phyloP scores from a whole-genome alignment of 2,329 filamentous ascomycete genomes.

The Phoma sp. region DNA sequence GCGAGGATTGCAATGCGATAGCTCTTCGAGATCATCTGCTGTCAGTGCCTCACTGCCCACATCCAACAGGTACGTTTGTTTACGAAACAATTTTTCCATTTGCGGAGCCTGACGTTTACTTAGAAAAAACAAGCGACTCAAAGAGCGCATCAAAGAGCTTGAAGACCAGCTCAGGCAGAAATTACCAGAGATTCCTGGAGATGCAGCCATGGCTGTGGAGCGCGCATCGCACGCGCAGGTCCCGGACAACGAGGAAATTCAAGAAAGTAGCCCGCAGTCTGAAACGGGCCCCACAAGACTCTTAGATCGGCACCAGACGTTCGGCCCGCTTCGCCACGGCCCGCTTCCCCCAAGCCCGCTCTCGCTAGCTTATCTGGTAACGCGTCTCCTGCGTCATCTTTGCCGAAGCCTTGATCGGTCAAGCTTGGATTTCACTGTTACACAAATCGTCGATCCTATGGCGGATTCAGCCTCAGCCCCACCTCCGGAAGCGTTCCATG shows the following conservation, averaged over 20 bases:
- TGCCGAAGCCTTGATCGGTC: neutral
- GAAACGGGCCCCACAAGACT: neutral
- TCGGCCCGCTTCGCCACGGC: neutral
- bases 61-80: slow-evolving; percentile 6
- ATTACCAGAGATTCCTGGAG: neutral
- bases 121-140: slow-evolving; percentile 8
- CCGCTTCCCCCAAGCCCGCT: slow-evolving; percentile 4
- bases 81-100: neutral
- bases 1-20: slow-evolving; percentile 1
- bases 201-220: too few species aligned
- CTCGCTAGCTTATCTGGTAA: slow-evolving; percentile 5
- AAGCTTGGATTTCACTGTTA: slow-evolving; percentile 5
- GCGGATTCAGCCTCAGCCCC: neutral
- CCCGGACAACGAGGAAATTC: neutral
- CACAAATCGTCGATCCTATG: slow-evolving; percentile 8
- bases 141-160: slow-evolving; percentile 10
- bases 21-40: slow-evolving; percentile 1
- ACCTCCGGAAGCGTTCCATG: neutral
- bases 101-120: neutral
- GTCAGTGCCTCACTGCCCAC: neutral
- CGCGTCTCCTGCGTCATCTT: slow-evolving; percentile 5
- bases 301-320: neutral
- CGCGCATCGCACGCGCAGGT: neutral
- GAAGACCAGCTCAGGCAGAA: slow-evolving; percentile 6
- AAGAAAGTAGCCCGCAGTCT: neutral